A percentile compares a stretch with the other conserved stretches of the same genome.
Evolutionary conservation across 306 rosid species (phyloP).

Genomic region (Luffa acutangula): DNA sequence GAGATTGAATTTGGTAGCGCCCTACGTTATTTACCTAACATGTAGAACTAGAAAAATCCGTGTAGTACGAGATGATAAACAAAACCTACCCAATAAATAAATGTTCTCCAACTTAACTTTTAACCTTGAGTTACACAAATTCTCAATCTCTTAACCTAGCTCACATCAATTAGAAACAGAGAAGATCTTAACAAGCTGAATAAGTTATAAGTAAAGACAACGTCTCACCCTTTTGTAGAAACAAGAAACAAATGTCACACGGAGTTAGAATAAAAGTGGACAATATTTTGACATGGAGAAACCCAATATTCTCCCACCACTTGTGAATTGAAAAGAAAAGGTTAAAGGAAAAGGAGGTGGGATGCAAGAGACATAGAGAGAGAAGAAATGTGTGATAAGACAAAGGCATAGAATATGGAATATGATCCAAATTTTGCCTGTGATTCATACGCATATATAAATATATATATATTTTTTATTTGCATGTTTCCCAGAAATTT

Average conservation of each 20-base stretch:
- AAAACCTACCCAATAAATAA: too few species aligned
- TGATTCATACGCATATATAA: neutral
- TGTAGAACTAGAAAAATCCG: too few species aligned
- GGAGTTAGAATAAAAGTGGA: neutral
- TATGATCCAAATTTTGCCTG: conserved; percentile 3
- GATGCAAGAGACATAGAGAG: conserved; percentile 1
- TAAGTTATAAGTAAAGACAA: neutral
- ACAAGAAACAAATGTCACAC: neutral
- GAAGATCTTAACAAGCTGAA: too few species aligned
- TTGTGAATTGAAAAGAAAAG: neutral
- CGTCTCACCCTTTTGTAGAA: neutral
- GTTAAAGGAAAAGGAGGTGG: conserved; percentile 7
- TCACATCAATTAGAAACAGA: too few species aligned
- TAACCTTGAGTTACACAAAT: too few species aligned
- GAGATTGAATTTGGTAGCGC: too few species aligned
- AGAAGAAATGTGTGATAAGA: conserved; percentile 29
- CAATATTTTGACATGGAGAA: neutral
- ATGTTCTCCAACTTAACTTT: too few species aligned
- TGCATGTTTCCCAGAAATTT: neutral
- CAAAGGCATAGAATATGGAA: conserved; percentile 56
- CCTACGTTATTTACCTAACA: too few species aligned
- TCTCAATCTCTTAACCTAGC: too few species aligned
- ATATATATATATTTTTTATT: neutral
- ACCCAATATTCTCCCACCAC: neutral
- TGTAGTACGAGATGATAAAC: too few species aligned